phyloP scores from a whole-genome alignment of 441 rosid genomes.

The Cnidoscolus chayamansa region DNA sequence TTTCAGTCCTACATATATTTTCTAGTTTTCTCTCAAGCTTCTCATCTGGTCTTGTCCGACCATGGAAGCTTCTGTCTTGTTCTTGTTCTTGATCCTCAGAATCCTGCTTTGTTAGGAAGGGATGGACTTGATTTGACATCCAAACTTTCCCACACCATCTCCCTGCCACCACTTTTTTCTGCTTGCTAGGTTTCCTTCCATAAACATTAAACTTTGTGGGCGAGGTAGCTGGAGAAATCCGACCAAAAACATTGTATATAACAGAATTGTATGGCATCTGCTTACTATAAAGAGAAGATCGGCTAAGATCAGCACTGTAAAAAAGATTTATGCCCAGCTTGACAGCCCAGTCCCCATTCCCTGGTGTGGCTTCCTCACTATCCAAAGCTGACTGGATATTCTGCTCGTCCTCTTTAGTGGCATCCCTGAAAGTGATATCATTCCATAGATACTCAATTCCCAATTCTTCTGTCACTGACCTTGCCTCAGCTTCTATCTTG shows the following conservation, averaged over 20 bases:
- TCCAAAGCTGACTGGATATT: slow-evolving; percentile 67
- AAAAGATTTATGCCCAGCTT: slow-evolving; percentile 89
- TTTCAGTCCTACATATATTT: slow-evolving; percentile 34
- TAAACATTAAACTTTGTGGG: slow-evolving; percentile 39
- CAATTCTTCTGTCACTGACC: slow-evolving; percentile 71
- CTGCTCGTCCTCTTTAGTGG: slow-evolving; percentile 68
- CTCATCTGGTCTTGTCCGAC: slow-evolving; percentile 38
- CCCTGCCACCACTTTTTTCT: slow-evolving; percentile 83
- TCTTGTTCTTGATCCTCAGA: slow-evolving; percentile 56
- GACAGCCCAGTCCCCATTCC: slow-evolving; percentile 92
- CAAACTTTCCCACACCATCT: slow-evolving; percentile 99
- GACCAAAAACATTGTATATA: slow-evolving; percentile 84
- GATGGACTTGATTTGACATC: slow-evolving; percentile 99
- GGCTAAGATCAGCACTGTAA: slow-evolving; percentile 82
- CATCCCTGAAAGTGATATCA: slow-evolving; percentile 51
- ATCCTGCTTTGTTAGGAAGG: slow-evolving; percentile 52
- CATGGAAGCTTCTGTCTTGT: slow-evolving; percentile 42
- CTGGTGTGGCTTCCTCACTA: slow-evolving; percentile 74
- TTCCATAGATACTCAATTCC: slow-evolving; percentile 60
- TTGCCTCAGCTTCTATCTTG: slow-evolving; percentile 80
- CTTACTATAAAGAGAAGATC: slow-evolving; percentile 80
- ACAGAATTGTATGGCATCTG: slow-evolving; percentile 96
- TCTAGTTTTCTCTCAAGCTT: slow-evolving; percentile 45
- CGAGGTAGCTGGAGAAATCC: slow-evolving; percentile 58
- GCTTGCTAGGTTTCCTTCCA: slow-evolving; percentile 54